phyloP scores from a whole-genome alignment of 2,329 filamentous ascomycete genomes.

The Fusarium mundagurra region DNA sequence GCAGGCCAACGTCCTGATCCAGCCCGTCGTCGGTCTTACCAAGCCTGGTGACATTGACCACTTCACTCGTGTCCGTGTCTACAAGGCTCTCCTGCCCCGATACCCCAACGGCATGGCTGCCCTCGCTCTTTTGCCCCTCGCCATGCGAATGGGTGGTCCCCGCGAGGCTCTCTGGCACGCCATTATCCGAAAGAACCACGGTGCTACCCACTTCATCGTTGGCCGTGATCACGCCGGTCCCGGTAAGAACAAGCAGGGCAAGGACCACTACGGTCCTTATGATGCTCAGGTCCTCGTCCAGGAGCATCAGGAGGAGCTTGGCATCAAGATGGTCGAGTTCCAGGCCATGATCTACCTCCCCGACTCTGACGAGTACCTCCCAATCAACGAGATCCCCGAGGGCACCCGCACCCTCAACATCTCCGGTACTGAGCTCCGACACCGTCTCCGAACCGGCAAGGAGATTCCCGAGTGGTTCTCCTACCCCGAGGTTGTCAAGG shows the following conservation, averaged over 20 bases:
- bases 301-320: slow-evolving; percentile 95
- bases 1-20: slow-evolving; percentile 98
- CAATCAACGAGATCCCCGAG: slow-evolving; percentile 86
- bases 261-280: slow-evolving; percentile 98
- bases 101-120: slow-evolving; percentile 99
- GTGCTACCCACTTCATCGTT: slow-evolving; percentile 98
- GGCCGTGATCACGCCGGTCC: slow-evolving; percentile 98
- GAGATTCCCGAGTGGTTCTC: slow-evolving; percentile 99
- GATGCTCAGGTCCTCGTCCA: slow-evolving; percentile 96
- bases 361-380: slow-evolving; percentile 95
- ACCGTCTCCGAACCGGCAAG: slow-evolving; percentile 87
- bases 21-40: slow-evolving; percentile 97
- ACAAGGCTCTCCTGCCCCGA: slow-evolving; percentile 93
- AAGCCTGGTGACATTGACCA: slow-evolving; percentile 99
- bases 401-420: slow-evolving; percentile 89
- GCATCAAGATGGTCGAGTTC: slow-evolving; percentile 98
- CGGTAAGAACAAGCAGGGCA: slow-evolving; percentile 96
- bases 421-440: slow-evolving; percentile 89
- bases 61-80: slow-evolving; percentile 98
- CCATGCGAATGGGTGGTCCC: slow-evolving; percentile 99
- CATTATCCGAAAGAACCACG: slow-evolving; percentile 99
- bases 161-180: slow-evolving; percentile 99
- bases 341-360: slow-evolving; percentile 99
- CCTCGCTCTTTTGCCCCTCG: slow-evolving; percentile 90
- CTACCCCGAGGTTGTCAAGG: slow-evolving; percentile 97